Evolutionary conservation across 2,329 filamentous ascomycete species (phyloP).

Genomic region (Venturia asperata): DNA sequence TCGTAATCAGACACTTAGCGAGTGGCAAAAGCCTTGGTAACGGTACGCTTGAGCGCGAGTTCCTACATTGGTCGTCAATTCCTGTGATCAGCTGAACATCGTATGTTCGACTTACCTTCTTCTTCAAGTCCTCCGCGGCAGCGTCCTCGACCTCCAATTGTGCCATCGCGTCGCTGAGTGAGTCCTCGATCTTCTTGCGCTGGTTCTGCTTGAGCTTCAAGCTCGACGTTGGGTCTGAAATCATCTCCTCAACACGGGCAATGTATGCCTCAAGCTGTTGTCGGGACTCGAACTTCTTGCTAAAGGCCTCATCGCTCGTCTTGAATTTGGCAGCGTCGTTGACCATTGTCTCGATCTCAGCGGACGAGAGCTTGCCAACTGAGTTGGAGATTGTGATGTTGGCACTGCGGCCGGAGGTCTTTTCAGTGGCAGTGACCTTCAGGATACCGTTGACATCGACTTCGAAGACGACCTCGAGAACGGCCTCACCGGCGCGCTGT

Average conservation of each 20-base stretch:
- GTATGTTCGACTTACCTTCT: slow-evolving; percentile 51
- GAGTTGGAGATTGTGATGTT: slow-evolving; percentile 99
- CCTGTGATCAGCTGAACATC: neutral
- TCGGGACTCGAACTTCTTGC: slow-evolving; percentile 98
- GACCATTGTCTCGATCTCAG: slow-evolving; percentile 98
- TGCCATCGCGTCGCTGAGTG: slow-evolving; percentile 94
- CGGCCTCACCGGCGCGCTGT: slow-evolving; percentile 71
- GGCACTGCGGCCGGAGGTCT: slow-evolving; percentile 92
- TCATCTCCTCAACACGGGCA: slow-evolving; percentile 95
- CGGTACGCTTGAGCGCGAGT: slow-evolving; percentile 90
- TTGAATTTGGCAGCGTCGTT: slow-evolving; percentile 98
- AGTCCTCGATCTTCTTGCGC: slow-evolving; percentile 99
- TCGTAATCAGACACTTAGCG: slow-evolving; percentile 52
- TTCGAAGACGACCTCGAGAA: slow-evolving; percentile 97
- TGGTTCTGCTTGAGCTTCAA: slow-evolving; percentile 98
- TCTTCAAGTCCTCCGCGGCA: slow-evolving; percentile 90
- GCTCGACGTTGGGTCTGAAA: slow-evolving; percentile 91
- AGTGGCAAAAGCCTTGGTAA: slow-evolving; percentile 96
- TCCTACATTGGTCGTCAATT: slow-evolving; percentile 44
- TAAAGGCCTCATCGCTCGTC: slow-evolving; percentile 94
- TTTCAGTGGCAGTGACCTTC: slow-evolving; percentile 98
- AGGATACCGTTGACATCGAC: slow-evolving; percentile 99
- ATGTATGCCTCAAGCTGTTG: slow-evolving; percentile 99
- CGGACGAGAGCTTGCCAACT: slow-evolving; percentile 90
- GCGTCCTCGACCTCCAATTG: slow-evolving; percentile 95